These are phyloP conservation scores for Talaromyces adpressus DNA, from an alignment of 495 filamentous ascomycete genomes.

Conservation along the genomic window DNA sequence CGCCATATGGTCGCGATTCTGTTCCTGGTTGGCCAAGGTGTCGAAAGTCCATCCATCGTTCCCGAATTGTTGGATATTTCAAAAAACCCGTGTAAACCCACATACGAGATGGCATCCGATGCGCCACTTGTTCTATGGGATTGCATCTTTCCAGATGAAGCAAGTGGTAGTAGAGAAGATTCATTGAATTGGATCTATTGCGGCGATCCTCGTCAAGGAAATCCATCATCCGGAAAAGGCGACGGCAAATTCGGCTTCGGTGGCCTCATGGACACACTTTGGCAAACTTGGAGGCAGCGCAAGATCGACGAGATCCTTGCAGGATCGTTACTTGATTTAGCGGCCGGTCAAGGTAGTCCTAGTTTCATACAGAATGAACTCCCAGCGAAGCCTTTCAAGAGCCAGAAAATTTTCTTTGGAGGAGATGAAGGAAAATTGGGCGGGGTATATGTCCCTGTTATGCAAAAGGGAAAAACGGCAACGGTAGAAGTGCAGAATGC, in stretches of 20 bases:
- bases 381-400: constrained; percentile 20
- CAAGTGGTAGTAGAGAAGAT: constrained; percentile 44
- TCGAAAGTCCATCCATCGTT: constrained; percentile 69
- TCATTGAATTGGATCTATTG: constrained; percentile 74
- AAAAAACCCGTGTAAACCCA: constrained; percentile 64
- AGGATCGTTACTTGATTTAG: constrained; percentile 55
- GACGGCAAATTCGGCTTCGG: constrained; percentile 53
- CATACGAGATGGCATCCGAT: constrained; percentile 85
- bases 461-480: constrained; percentile 57
- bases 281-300: constrained; percentile 70
- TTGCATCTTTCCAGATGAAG: constrained; percentile 72
- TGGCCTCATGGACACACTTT: constrained; percentile 66
- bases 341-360: constrained; percentile 45
- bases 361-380: constrained; percentile 17
- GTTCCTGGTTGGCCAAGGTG: constrained; percentile 85
- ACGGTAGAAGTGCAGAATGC: constrained; percentile 67
- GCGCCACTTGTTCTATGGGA: constrained; percentile 91
- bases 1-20: constrained; percentile 82
- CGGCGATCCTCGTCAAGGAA: constrained; percentile 43
- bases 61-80: constrained; percentile 62
- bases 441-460: constrained; percentile 65
- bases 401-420: constrained; percentile 65
- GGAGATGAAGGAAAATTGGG: constrained; percentile 48
- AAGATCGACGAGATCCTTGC: constrained; percentile 88
- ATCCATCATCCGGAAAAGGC: constrained; percentile 24